These are phyloP conservation scores for Pythium apleroticum DNA, from an alignment of 352 stramenopile genomes.

Conservation along the genomic window DNA sequence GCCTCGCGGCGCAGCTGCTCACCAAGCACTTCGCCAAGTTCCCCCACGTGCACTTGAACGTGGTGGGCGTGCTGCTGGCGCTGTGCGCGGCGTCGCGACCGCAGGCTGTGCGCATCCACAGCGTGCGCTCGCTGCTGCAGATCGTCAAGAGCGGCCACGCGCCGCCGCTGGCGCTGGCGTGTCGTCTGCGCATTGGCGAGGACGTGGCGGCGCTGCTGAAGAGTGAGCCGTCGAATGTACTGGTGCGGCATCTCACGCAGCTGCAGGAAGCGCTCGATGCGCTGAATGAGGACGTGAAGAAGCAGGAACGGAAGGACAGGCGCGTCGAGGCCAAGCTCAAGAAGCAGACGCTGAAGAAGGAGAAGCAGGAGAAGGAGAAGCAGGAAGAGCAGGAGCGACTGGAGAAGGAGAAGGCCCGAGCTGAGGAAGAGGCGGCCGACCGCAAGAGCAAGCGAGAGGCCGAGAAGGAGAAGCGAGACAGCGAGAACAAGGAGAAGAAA, in stretches of 20 bases:
- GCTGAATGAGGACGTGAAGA: slow-evolving; percentile 9
- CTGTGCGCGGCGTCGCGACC: slow-evolving; percentile 42
- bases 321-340: slow-evolving; percentile 28
- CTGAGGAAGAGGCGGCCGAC: slow-evolving; percentile 32
- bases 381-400: slow-evolving; percentile 37
- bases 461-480: slow-evolving; percentile 16
- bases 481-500: too few relatives aligned
- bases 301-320: slow-evolving; percentile 7
- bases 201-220: slow-evolving; percentile 37
- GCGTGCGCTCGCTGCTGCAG: slow-evolving; percentile 63
- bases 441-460: slow-evolving; percentile 2
- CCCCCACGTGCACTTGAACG: slow-evolving; percentile 73
- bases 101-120: slow-evolving; percentile 73
- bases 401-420: slow-evolving; percentile 37
- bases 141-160: slow-evolving; percentile 52
- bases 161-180: slow-evolving; percentile 29
- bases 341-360: slow-evolving; percentile 40
- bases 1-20: slow-evolving; percentile 67
- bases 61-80: slow-evolving; percentile 60
- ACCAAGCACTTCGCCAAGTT: slow-evolving; percentile 81
- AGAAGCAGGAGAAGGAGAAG: slow-evolving; percentile 29
- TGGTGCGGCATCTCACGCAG: slow-evolving; percentile 60
- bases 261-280: slow-evolving; percentile 36
- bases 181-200: slow-evolving; percentile 44
- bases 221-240: slow-evolving; percentile 51